Percentiles rank a stretch among this genome's conserved stretches.
phyloP scores from a whole-genome alignment of 768 basidiomycete species.

The Tulasnella sp. region DNA sequence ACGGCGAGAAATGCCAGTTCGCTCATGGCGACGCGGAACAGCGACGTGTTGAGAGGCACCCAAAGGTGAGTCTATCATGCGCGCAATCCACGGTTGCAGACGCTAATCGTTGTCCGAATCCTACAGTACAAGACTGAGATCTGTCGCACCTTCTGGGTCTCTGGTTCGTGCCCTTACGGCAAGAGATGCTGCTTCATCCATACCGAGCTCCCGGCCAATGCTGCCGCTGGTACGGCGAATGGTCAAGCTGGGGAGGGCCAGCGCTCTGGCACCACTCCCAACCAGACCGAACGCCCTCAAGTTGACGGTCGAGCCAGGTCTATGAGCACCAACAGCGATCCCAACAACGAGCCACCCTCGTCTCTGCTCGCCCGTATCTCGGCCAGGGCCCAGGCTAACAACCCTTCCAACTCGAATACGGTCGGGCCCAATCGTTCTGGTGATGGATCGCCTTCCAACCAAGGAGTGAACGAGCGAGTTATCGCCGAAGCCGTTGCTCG shows the following conservation, averaged over 20 bases:
- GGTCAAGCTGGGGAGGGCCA: constrained; percentile 26
- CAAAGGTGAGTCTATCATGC: constrained; percentile 56
- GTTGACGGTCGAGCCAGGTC: constrained; percentile 42
- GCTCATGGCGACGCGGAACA: constrained; percentile 90
- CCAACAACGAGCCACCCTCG: constrained; percentile 56
- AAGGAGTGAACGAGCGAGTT: background rate
- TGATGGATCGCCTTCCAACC: constrained; percentile 17
- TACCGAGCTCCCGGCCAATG: constrained; percentile 57
- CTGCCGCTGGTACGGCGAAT: constrained; percentile 40
- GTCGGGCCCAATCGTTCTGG: constrained; percentile 9
- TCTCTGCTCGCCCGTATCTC: constrained; percentile 76
- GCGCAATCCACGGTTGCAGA: background rate
- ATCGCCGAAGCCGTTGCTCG: constrained; percentile 20
- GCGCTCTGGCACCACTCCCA: constrained; percentile 50
- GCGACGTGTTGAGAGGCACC: constrained; percentile 77
- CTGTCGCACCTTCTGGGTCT: constrained; percentile 93
- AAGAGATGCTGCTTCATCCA: constrained; percentile 94
- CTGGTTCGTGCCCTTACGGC: constrained; percentile 88
- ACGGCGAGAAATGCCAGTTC: constrained; percentile 87
- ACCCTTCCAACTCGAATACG: background rate
- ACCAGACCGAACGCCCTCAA: background rate
- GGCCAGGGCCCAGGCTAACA: constrained; percentile 41
- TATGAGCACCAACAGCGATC: constrained; percentile 71
- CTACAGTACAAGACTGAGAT: constrained; percentile 88
- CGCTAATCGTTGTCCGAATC: constrained; percentile 29